Conservation (phyloP, 2,329 filamentous ascomycete species). For the Fusarium sterilihyphosum region DNA sequence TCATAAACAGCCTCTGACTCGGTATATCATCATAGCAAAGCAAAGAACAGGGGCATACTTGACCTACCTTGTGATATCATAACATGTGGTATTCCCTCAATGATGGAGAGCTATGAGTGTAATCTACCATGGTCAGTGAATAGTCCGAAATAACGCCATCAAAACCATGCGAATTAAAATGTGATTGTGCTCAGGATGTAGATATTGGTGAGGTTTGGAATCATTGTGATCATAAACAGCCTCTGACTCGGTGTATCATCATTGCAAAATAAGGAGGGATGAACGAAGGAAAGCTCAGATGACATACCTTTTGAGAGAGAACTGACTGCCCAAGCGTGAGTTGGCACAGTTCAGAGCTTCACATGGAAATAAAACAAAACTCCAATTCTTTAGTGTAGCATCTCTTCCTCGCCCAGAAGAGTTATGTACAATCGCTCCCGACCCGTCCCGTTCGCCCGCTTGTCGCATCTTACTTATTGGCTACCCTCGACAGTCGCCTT, state of each 20-base stretch:
- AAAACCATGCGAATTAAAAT: neutral
- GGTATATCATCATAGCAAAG: conserved; percentile 52
- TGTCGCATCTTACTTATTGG: conserved; percentile 45
- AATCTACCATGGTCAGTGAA: conserved; percentile 8
- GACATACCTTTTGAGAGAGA: conserved; percentile 41
- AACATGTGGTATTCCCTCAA: neutral
- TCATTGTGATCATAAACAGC: conserved; percentile 59
- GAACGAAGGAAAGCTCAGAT: neutral
- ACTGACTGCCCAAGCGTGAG: conserved; percentile 22
- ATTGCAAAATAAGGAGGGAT: conserved; percentile 38
- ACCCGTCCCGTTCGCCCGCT: conserved; percentile 42
- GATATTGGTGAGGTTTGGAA: conserved; percentile 50
- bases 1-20: conserved; percentile 62
- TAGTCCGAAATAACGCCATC: neutral
- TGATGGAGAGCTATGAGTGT: neutral
- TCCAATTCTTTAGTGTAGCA: conserved; percentile 55
- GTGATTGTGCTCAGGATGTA: conserved; percentile 28
- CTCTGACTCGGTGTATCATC: conserved; percentile 58
- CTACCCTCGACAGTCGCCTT: conserved; percentile 60
- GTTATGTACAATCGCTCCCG: conserved; percentile 50
- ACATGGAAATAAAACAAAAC: conserved; percentile 47
- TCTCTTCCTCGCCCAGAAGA: conserved; percentile 49
- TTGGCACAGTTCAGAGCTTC: conserved; percentile 41
- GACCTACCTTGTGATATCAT: conserved; percentile 36
- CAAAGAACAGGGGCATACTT: neutral